phyloP scores from a whole-genome alignment of 1,284 basidiomycete genomes.

The Thelephora terrestris region DNA sequence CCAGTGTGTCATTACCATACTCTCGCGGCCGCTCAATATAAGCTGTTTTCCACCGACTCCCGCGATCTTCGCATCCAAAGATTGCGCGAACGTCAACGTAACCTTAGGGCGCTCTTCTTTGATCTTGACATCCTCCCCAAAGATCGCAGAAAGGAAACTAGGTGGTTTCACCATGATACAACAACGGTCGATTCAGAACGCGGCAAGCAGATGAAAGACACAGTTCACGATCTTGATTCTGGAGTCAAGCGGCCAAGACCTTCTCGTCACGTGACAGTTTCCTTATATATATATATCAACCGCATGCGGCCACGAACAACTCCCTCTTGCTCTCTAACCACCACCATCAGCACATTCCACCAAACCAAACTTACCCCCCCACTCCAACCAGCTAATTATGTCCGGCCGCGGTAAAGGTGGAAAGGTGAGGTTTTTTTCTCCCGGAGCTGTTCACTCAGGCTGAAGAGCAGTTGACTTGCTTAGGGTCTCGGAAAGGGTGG shows the following conservation, averaged over 20 bases:
- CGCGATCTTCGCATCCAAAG: slow-evolving; percentile 88
- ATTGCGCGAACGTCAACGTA: slow-evolving; percentile 94
- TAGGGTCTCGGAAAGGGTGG: slow-evolving; percentile 23
- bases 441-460: not conserved
- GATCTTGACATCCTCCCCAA: not conserved
- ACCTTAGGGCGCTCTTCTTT: slow-evolving; percentile 38
- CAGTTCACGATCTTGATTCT: no score
- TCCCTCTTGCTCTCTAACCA: slow-evolving; percentile 1
- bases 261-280: no score
- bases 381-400: not conserved
- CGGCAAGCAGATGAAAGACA: not conserved
- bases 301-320: not conserved
- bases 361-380: no score
- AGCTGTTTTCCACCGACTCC: slow-evolving; percentile 69
- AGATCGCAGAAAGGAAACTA: not conserved
- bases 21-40: slow-evolving; percentile 76
- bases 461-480: not conserved
- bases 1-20: slow-evolving; percentile 94
- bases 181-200: not conserved
- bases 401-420: slow-evolving; percentile 1
- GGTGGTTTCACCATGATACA: not conserved
- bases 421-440: not conserved
- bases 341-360: not conserved
- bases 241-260: no score
- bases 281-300: no score